Conservation (phyloP, 768 basidiomycete species). For the Podaxis pistillaris region DNA sequence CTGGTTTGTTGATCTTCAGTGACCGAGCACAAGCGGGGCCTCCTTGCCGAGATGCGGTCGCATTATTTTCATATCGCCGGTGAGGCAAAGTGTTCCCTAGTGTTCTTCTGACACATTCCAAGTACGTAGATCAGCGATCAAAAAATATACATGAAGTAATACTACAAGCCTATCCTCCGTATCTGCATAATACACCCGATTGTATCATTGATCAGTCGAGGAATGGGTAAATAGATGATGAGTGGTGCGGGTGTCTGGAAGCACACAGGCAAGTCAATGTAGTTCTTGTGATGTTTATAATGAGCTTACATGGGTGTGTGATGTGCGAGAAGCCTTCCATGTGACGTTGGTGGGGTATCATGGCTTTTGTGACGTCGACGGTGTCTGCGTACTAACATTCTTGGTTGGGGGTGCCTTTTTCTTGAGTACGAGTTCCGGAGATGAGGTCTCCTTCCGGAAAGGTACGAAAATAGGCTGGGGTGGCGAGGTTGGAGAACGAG, state of each 20-base stretch:
- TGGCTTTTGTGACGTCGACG: conserved; percentile 5
- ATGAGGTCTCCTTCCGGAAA: conserved; percentile 50
- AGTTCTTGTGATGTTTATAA: neutral
- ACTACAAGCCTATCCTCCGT: neutral
- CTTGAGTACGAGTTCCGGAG: conserved; percentile 51
- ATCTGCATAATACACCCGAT: neutral
- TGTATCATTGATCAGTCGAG: neutral
- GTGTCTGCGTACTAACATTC: conserved; percentile 7
- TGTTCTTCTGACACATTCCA: neutral
- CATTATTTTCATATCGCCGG: neutral
- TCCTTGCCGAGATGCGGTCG: neutral
- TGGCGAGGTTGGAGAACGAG: conserved; percentile 16
- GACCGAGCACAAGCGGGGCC: neutral
- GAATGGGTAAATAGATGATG: neutral
- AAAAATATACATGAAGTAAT: neutral
- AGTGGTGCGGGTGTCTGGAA: neutral
- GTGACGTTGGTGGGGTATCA: conserved; percentile 1
- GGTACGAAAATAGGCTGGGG: conserved; percentile 46
- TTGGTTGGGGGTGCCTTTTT: conserved; percentile 27
- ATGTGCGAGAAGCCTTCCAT: neutral
- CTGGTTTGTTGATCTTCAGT: neutral
- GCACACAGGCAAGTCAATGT: neutral
- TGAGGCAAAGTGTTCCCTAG: neutral
- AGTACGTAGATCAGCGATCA: conserved; percentile 8
- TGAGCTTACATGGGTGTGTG: neutral